Evolutionary conservation across 805 yeast species (phyloP).

Genomic region (Komagataella pastoris): DNA sequence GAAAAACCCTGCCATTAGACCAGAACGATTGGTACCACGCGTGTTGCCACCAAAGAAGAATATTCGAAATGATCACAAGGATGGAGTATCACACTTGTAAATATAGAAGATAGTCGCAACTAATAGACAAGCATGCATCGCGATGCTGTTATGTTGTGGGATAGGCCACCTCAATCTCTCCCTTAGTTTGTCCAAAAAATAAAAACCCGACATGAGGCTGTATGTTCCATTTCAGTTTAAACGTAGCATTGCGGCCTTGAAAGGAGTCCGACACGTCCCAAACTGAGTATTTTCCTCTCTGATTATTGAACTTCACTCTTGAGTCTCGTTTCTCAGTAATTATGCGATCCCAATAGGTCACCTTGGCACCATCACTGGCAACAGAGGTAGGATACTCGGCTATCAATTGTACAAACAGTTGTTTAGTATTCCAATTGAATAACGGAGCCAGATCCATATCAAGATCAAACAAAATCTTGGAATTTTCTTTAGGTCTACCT

Average conservation of each 20-base stretch:
- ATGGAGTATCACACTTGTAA: not conserved
- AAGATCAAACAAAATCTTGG: slow-evolving; percentile 59
- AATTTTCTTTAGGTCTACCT: slow-evolving; percentile 65
- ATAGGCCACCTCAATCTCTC: slow-evolving; percentile 11
- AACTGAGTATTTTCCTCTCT: slow-evolving; percentile 64
- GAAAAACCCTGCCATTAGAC: not conserved
- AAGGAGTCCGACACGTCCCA: slow-evolving; percentile 70
- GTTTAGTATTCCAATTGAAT: slow-evolving; percentile 96
- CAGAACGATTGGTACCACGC: not conserved
- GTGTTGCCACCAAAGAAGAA: not conserved
- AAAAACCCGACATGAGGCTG: slow-evolving; percentile 87
- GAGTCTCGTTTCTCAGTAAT: slow-evolving; percentile 50
- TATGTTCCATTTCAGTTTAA: slow-evolving; percentile 77
- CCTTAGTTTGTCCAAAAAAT: slow-evolving; percentile 44
- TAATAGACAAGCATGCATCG: not conserved
- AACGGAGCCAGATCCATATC: slow-evolving; percentile 62
- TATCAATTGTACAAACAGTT: slow-evolving; percentile 81
- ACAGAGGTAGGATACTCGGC: slow-evolving; percentile 46
- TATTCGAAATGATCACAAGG: not conserved
- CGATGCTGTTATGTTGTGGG: not conserved
- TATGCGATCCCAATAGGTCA: slow-evolving; percentile 87
- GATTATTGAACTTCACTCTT: slow-evolving; percentile 31
- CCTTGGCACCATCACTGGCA: slow-evolving; percentile 29
- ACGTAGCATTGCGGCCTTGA: slow-evolving; percentile 47
- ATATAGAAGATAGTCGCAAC: not conserved